Base-by-base conservation (phyloP, 305 asterid genomes). In the Andrographis paniculata region DNA sequence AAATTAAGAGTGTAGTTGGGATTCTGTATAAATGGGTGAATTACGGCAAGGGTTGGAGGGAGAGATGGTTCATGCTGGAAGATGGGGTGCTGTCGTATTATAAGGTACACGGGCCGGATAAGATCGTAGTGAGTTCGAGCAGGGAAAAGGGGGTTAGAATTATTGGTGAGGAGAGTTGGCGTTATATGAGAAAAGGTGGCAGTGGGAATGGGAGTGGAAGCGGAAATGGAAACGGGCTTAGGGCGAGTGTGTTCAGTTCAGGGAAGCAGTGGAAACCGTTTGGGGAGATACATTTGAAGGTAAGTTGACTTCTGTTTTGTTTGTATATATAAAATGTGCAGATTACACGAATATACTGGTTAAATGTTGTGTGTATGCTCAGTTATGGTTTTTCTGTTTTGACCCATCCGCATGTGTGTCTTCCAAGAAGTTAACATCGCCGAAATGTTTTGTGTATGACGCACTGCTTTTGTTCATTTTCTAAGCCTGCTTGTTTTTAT, bases 31-130 rank as follows among this genome's bases (percentile, higher is more conserved):
- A 91, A 59, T 91, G 99, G 96, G 99, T 91, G 68, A 91, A 91
- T 66, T 91, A 83, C 64, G 99, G 99, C 39, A 91, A 91, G 65
- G 99, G 99, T 1, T 91, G 99, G 99, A 81, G 86, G 41, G 95
- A 83, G 45, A 73, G 99, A 63, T 91, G 95, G 99, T 91, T 91
- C 50, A 84, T 77, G 64, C 60, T 91, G 77, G 95, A 91, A 63
- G 99, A 91, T 69, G 99, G 99, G 33, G 99, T 91, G 61, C 61
- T 91, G 49, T 81, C 96, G 17, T 91, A 91, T 67, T 91, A 83
- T 56, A 91, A 91, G 61, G 92, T 87, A 45, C 99, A 77, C 66
- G 99, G 96, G 2, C 99, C 99, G 39, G 85, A 87, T 71, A 87
- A 82, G 73, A 82, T 91, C 58, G 74, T 59, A 24, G 67, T 84